phyloP scores from a whole-genome alignment of 257 asterid species.

The Solanum rostratum region DNA sequence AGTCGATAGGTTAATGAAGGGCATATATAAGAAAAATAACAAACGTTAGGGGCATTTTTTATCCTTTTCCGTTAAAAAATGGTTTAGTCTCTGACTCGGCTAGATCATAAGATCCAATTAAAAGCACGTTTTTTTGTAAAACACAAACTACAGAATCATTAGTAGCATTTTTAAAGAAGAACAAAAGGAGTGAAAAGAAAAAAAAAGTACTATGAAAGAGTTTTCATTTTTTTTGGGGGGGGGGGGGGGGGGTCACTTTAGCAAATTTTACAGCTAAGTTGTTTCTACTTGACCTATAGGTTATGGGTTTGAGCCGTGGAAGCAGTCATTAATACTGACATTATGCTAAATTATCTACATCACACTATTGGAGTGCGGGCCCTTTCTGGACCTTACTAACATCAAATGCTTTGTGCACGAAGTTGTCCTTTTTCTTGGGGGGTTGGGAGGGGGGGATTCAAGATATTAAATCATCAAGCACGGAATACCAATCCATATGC shows the following conservation, averaged over 20 bases:
- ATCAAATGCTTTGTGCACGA: too few relatives aligned
- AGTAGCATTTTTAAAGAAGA: not conserved
- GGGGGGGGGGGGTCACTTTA: too few relatives aligned
- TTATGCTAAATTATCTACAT: too few relatives aligned
- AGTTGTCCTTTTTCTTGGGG: too few relatives aligned
- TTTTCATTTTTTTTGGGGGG: too few relatives aligned
- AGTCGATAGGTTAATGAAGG: not conserved
- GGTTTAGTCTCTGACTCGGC: not conserved
- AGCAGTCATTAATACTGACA: too few relatives aligned
- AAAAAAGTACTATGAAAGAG: not conserved
- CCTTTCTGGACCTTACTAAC: too few relatives aligned
- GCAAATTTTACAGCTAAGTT: too few relatives aligned
- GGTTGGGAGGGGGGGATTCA: not conserved
- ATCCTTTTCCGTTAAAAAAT: not conserved
- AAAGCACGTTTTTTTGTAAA: conserved; percentile 2
- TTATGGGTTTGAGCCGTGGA: too few relatives aligned
- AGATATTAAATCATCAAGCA: too few relatives aligned
- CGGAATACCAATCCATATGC: not conserved
- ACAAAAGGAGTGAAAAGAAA: not conserved
- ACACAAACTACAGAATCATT: not conserved
- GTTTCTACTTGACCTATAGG: too few relatives aligned
- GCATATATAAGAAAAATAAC: not conserved
- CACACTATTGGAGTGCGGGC: too few relatives aligned
- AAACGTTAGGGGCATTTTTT: not conserved
- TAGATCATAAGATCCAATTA: conserved; percentile 1